Evolutionary conservation across 768 basidiomycete genomes (phyloP), one percentile per base, ranked within the genome.

Genomic region (Leccinum sublutescens): DNA sequence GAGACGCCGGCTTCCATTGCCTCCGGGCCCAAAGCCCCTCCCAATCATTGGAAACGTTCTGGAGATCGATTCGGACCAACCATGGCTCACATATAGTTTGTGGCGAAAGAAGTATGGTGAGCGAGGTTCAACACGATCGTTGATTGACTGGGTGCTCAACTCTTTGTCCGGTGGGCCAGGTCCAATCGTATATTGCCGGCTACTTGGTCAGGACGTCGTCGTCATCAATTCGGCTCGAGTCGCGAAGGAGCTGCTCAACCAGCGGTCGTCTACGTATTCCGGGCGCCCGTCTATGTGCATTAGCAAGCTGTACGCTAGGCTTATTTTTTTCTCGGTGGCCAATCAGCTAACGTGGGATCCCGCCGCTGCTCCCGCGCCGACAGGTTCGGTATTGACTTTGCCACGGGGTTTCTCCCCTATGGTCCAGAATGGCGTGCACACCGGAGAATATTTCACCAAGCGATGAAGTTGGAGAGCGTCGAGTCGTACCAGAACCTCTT

Each of bases 381-480:
- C 31, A 71, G 72, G 47, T 68, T 73, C 50, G 70, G 70, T 4
- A 45, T 73, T 40, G 72, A 73, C 23, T 74, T 70, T 57, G 19
- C 61, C 21, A 71, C 70, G 1, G 68, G 68, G 8, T 74, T 71
- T 51, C 68, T 72, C 2, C 68, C 66, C 5, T 70, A 66, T 50
- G 70, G 71, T 4, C 51, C 66, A 14, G 60, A 66, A 60, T 70
- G 72, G 62, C 68, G 71, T n/a, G 52, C 57, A 8, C 72, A 74
- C 52, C 64, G 71, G 31, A 66, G 50, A 31, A 61, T 72, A 51
- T 71, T 71, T 25, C 70, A 72, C 33, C 72, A 74, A 34, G 54
- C 58, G 33, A 54, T 72, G 59, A 72, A 62, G 21, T 5, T 52
- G 23, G 71, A 71, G 38, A 53, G 31, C 1, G 61, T 60, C 14